Evolutionary conservation across 2,329 filamentous ascomycete genomes (phyloP), one percentile per base, ranked within the genome.

Genomic region (Endothia cerciana): DNA sequence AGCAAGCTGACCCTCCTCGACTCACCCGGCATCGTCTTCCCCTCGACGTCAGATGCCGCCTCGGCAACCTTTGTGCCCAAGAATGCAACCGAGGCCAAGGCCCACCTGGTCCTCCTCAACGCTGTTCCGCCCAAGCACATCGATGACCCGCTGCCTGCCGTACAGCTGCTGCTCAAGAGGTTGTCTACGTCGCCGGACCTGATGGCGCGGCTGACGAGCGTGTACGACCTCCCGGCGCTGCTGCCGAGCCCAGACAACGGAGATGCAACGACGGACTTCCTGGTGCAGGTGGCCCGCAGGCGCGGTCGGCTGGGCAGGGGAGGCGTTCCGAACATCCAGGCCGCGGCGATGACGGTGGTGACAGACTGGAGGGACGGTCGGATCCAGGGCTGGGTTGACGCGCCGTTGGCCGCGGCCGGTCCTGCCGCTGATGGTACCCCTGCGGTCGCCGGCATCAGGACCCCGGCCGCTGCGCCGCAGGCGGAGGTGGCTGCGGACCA

Each of bases 311-410:
- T 99, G 19, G 93, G 94, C 60, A 90, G 91, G 71, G 94, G 94
- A 25, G 95, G 95, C 69, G 85, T 98, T 19, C 95, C 95, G 53
- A 99, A 98, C 78, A 78, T 98, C 66, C 84, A 88, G 71, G 89
- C 91, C 63, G 94, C 95, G 8, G 95, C 94, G 69, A 94, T 95
- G 85, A 91, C 92, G 0, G 94, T 99, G 64, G 88, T 99, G 65
- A 95, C 89, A n/a, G 95, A 99, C 81, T 97, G 95, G 92, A 87
- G 95, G 71, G 94, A 98, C 76, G 94, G 94, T 33, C 88, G 95
- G 62, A 96, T 99, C 72, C 93, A 96, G 79, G 94, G 94, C 65
- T 97, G 94, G 94, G 87, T 89, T 58, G 91, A 93, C 72, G 86
- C 93, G 2, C 93, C 94, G 8, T 82, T 83, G n/a, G 73, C 71